A percentile compares a stretch with the other conserved stretches of the same genome.
Conservation (phyloP, 2,329 filamentous ascomycete species). For the Colletotrichum caudatum region DNA sequence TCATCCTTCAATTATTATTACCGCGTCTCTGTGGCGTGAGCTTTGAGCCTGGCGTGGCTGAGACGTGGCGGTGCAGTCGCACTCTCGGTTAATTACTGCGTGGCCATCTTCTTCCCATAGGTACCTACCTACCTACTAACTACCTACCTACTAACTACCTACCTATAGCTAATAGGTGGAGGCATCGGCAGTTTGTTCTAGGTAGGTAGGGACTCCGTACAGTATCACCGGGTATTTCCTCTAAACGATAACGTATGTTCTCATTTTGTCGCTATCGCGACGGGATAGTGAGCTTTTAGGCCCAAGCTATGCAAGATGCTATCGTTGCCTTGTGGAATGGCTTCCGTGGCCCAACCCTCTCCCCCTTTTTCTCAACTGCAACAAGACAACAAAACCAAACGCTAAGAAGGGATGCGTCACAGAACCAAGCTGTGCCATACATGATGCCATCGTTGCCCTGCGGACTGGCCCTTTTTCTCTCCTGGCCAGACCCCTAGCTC, state of each 20-base stretch:
- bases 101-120: not conserved
- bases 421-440: conserved; percentile 28
- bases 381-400: conserved; percentile 16
- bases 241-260: conserved; percentile 2
- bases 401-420: conserved; percentile 34
- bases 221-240: not conserved
- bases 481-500: conserved; percentile 42
- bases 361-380: conserved; percentile 2
- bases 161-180: no score
- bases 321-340: conserved; percentile 43
- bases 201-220: no score
- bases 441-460: conserved; percentile 43
- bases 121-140: no score
- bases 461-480: conserved; percentile 35
- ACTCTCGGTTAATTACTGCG: not conserved
- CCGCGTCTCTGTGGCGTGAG: conserved; percentile 14
- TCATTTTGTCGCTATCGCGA: conserved; percentile 24
- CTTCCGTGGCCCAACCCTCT: conserved; percentile 34
- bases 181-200: no score
- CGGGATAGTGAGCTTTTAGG: conserved; percentile 26
- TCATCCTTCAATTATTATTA: conserved; percentile 29
- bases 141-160: no score
- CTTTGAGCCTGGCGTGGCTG: conserved; percentile 6
- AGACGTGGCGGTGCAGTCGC: conserved; percentile 22
- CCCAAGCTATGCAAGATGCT: conserved; percentile 41